phyloP scores from a whole-genome alignment of 257 asterid species.

The Osmanthus fragrans region DNA sequence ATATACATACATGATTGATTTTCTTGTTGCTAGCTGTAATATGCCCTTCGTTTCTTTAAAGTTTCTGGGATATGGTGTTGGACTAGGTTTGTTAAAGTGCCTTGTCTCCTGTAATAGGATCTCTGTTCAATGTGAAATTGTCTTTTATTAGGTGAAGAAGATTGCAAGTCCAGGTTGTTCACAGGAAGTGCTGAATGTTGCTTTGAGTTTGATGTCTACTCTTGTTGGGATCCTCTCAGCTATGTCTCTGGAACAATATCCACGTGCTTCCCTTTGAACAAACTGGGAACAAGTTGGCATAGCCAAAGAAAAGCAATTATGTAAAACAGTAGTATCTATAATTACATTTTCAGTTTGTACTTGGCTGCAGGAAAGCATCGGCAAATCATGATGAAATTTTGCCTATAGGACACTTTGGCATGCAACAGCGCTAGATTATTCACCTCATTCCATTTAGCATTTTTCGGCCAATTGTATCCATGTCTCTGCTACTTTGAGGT shows the following conservation, averaged over 20 bases:
- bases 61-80: background rate
- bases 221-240: conserved; percentile 38
- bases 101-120: background rate
- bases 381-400: too few relatives aligned
- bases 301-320: background rate
- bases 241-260: conserved; percentile 34
- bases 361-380: too few relatives aligned
- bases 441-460: too few relatives aligned
- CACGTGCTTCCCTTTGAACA: conserved; percentile 45
- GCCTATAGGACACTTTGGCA: too few relatives aligned
- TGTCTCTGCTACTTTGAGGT: too few relatives aligned
- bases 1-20: background rate
- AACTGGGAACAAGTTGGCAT: background rate
- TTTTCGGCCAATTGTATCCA: too few relatives aligned
- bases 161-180: conserved; percentile 55
- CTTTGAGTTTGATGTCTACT: conserved; percentile 44
- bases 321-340: background rate
- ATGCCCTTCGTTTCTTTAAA: background rate
- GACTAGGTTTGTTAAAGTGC: background rate
- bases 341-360: background rate
- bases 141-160: conserved; percentile 40
- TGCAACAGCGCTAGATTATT: too few relatives aligned
- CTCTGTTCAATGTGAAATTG: background rate
- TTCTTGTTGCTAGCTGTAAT: background rate
- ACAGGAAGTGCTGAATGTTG: conserved; percentile 43